A percentile compares a stretch with the other conserved stretches of the same genome.
These are phyloP conservation scores for Scopulariopsis brevicaulis DNA, from an alignment of 2,329 filamentous ascomycete genomes.

Conservation along the genomic window DNA sequence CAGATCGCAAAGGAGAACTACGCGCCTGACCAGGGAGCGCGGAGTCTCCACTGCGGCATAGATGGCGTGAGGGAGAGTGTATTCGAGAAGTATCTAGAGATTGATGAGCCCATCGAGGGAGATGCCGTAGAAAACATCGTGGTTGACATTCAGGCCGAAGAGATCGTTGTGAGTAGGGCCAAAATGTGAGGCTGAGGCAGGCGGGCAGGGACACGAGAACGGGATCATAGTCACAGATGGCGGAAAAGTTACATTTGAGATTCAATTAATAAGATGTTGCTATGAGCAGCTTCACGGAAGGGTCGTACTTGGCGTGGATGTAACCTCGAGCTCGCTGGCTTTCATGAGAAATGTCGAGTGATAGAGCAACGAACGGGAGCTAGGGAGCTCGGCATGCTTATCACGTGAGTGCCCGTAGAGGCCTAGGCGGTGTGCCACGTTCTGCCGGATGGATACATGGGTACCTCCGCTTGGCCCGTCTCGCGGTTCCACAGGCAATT, in stretches of 20 bases:
- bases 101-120: background rate
- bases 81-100: background rate
- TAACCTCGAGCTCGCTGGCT: no score
- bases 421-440: no score
- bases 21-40: background rate
- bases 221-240: no score
- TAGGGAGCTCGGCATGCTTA: no score
- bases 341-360: no score
- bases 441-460: no score
- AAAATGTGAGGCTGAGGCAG: background rate
- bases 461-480: background rate
- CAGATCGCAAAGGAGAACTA: background rate
- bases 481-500: background rate
- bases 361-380: no score
- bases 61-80: background rate
- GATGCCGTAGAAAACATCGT: background rate
- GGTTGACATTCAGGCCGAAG: background rate
- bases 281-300: no score
- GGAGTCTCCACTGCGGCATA: background rate
- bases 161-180: background rate
- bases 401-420: no score
- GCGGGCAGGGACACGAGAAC: background rate
- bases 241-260: no score
- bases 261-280: no score
- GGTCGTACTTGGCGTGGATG: no score